Evolutionary conservation across 495 filamentous ascomycete genomes (phyloP).

Genomic region (Trichoderma parareesei): DNA sequence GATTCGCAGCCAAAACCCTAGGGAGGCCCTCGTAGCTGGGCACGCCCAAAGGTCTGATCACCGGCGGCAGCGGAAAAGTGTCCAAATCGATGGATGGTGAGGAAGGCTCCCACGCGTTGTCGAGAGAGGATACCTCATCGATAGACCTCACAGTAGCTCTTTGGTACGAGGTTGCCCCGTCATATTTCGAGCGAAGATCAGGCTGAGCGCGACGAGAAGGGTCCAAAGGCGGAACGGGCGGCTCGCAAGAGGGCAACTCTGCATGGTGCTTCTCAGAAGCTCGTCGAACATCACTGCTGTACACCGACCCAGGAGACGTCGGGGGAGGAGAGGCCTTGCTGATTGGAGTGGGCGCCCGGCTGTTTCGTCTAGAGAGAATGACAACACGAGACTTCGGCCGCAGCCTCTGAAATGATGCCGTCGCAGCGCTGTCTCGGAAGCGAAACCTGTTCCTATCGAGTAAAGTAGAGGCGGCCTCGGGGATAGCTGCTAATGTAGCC

Average conservation of each 20-base stretch:
- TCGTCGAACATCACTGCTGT: not conserved
- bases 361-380: not conserved
- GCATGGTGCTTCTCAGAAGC: not conserved
- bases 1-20: not conserved
- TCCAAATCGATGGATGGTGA: not conserved
- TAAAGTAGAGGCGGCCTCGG: not conserved
- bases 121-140: not conserved
- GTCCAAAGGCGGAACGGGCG: not conserved
- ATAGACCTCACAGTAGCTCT: not conserved
- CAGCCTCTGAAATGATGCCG: not conserved
- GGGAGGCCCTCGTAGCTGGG: not conserved
- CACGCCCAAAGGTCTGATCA: not conserved
- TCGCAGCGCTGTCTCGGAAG: not conserved
- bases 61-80: not conserved
- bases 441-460: constrained; percentile 2
- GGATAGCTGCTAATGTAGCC: constrained; percentile 1
- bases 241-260: not conserved
- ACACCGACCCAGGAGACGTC: not conserved
- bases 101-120: not conserved
- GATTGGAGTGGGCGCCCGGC: not conserved
- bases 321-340: not conserved
- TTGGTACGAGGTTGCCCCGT: not conserved
- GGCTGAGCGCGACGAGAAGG: not conserved
- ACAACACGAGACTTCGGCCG: constrained; percentile 4
- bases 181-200: not conserved